phyloP scores from a whole-genome alignment of 768 basidiomycete genomes.

The Lactarius hatsudake region DNA sequence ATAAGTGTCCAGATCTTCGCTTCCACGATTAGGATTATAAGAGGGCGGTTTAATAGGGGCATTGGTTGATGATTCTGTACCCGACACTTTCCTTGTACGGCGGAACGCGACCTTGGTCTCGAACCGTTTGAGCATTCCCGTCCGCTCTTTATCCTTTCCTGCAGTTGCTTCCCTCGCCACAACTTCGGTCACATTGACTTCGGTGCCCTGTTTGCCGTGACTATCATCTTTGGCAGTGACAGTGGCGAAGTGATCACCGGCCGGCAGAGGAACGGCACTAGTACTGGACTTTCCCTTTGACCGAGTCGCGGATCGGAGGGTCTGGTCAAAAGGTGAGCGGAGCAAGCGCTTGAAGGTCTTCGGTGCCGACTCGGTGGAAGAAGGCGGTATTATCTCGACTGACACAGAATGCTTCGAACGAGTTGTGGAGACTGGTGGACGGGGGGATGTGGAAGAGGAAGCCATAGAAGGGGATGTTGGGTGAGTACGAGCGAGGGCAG shows the following conservation, averaged over 20 bases:
- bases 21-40: not conserved
- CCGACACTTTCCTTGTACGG: constrained; percentile 41
- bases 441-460: constrained; percentile 36
- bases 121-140: constrained; percentile 46
- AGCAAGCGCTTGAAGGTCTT: constrained; percentile 58
- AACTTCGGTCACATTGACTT: constrained; percentile 12
- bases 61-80: constrained; percentile 38
- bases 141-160: constrained; percentile 29
- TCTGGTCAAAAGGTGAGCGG: constrained; percentile 67
- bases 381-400: not conserved
- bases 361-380: constrained; percentile 37
- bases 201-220: constrained; percentile 6
- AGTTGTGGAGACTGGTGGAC: constrained; percentile 31
- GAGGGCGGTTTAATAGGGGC: constrained; percentile 38
- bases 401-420: constrained; percentile 1
- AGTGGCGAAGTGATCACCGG: constrained; percentile 43
- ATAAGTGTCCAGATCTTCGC: not conserved
- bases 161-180: constrained; percentile 1
- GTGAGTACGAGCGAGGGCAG: not conserved
- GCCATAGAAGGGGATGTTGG: not conserved
- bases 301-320: constrained; percentile 59
- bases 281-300: constrained; percentile 45
- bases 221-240: constrained; percentile 33
- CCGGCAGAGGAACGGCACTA: constrained; percentile 27
- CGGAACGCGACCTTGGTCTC: constrained; percentile 35